Evolutionary conservation across 2,329 filamentous ascomycete genomes (phyloP), one percentile per base, ranked within the genome.

Genomic region (Periconia sp.): DNA sequence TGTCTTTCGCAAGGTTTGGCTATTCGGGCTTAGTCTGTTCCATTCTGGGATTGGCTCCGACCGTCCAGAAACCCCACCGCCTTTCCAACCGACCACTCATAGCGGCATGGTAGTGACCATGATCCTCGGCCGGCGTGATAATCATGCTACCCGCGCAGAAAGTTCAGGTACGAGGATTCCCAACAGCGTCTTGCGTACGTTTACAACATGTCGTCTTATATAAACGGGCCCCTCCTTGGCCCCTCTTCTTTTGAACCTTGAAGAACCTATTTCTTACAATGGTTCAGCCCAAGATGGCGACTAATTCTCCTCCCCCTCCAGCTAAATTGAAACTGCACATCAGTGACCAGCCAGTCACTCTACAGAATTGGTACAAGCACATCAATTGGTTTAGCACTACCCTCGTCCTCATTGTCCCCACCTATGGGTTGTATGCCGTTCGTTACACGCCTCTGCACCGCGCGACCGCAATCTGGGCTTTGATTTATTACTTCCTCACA

Each of bases 351-450:
- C 85, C 87, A 49, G 86, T 94, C 18, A 47, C 44, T 13, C 12
- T 47, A 71, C 73, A 76, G 55, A 95, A 95, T 76, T 92, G 88
- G 88, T 84, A 91, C 74, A 86, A 90, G 73, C 90, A 95, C 66
- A 81, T 96, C 76, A 90, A 95, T 79, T 95, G 91, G 90, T 80
- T 95, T 55, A 95, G 94, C 72, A 85, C 88, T 43, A 82, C 78
- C 48, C 82, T 95, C 69, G 92, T 95, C 66, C 71, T 95, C 54
- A 75, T 86, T 45, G 78, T 95, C 26, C 91, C 91, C 29, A 47
- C 89, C 25, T 77, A 81, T 42, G 91, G 91, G 47, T 80, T 88
- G 64, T 73, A 92, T 57, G 81, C 84, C 40, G 79, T 90, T 42
- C 85, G 87, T 72, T 95, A 85, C 83, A 86, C 89, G 29, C 88